Base-by-base conservation (phyloP, 768 basidiomycete genomes). In the Termitomyces titanicus region DNA sequence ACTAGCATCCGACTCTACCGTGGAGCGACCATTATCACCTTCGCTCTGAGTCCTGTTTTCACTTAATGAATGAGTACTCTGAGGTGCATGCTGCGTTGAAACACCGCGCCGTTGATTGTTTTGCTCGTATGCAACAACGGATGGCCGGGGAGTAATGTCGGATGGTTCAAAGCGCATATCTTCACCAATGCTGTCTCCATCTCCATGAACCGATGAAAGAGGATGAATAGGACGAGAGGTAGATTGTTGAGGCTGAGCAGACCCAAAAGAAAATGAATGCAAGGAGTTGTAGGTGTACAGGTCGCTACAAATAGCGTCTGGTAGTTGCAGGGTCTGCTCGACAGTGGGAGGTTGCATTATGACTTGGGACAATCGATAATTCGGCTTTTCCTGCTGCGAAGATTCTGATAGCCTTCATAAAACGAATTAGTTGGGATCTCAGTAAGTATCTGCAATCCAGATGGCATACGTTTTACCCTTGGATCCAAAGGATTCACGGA, bases 81-180 rank as follows among this genome's bases (percentile, higher is more conserved):
- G 39, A 25, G 63, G 54, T 31, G 24, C 59, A 55, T 43, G 58
- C 57, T 70, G 72, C 64, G 69, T 63, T 63, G 70, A 63, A 70
- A 69, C 67, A 67, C 63, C 67, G 60, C 65, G 67, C 51, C 63
- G 57, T 31, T 63, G 61, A 48, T 55, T 29, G 42, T 37, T 47
- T 52, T 59, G 63, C 34, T 55, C 53, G 51, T 67, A 63, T n/a
- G 66, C 66, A 39, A 74, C 72, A 34, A 82, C 72, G 34, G 79
- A 81, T 3, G 78, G 79, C 22, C 80, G 73, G 45, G 80, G 80
- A 5, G 80, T 82, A 33, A 76, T 74, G 64, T 82, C 79, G 34
- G 72, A 68, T 20, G 63, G 64, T 45, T 44, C 55, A 12, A 46
- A 29, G 59, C 59, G 22, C 61, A 62, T 39, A 64, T 77, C 76